Conservation (phyloP, 495 filamentous ascomycete genomes). For the Astrothelium macrocarpum region DNA sequence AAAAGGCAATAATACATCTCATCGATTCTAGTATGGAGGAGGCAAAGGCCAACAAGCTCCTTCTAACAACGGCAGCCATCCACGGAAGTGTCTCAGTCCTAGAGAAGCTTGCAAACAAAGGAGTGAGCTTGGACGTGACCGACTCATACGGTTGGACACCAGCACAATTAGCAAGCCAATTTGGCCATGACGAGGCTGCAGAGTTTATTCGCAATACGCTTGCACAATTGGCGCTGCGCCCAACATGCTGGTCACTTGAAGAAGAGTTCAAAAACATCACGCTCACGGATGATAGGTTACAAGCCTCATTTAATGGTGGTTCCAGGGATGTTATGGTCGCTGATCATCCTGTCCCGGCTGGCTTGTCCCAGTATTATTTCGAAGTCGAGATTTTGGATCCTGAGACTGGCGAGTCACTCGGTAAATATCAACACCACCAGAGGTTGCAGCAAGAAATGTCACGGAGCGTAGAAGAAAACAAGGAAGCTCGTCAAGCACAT, state of each 20-base stretch:
- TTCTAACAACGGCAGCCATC: neutral
- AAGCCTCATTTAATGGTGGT: neutral
- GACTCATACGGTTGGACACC: neutral
- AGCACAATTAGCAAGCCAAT: neutral
- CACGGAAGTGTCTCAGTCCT: neutral
- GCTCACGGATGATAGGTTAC: neutral
- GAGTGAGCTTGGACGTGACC: neutral
- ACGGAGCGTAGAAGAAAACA: too few species aligned
- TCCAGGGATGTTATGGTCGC: neutral
- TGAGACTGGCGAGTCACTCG: neutral
- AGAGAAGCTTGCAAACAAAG: neutral
- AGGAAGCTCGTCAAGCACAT: too few species aligned
- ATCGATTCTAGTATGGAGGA: neutral
- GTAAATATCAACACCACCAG: neutral
- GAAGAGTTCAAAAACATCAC: neutral
- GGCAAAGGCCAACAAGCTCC: neutral
- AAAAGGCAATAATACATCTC: neutral
- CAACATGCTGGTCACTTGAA: neutral
- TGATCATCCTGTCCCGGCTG: neutral
- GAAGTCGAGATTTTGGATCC: neutral
- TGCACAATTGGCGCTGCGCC: neutral
- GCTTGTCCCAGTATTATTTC: neutral
- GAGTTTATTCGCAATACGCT: neutral
- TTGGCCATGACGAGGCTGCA: neutral
- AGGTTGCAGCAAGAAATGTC: neutral